Evolutionary conservation across 2,329 filamentous ascomycete species (phyloP), one percentile per base, ranked within the genome.

Genomic region (Ascosphaera apis): DNA sequence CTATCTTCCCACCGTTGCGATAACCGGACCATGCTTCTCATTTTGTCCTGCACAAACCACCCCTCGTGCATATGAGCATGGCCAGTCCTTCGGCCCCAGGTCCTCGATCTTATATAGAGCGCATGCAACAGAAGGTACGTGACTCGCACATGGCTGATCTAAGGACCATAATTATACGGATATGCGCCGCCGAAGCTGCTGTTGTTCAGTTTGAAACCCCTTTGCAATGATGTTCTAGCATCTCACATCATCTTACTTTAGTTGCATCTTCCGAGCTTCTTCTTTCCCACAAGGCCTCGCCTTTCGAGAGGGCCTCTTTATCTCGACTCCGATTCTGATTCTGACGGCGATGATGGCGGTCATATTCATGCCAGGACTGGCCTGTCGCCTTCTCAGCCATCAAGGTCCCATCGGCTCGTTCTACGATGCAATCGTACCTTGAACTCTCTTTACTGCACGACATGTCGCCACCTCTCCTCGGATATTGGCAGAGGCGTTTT

Each of bases 401-500:
- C 9, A 13, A 3, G 9, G 27, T n/a, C 27, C 27, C 4, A 30
- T 11, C 27, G 27, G n/a, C 3, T 30, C n/a, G 27, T 11, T 12
- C 9, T 6, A 30, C 5, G 5, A 12, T 30, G 27, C 27, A 30
- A 11, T 13, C 27, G 27, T 11, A 30, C 9, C 5, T 4, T 30
- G 9, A 12, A n/a, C 27, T 30, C 27, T 4, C n/a, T 4, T 4
- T 30, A 30, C 27, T n/a, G 3, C 5, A 30, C 9, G 4, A 30
- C 12, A 30, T 30, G 12, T 13, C 27, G n/a, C 5, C n/a, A 12
- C 12, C 4, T n/a, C 27, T 30, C 27, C 27, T 84, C 82, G 0
- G 72, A 76, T 23, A 73, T 69, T 23, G 84, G 82, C 4, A 74
- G 75, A 40, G 77, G 75, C 28, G 78, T 92, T 36, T 60, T 93